Evolutionary conservation across 108 stramenopile species (phyloP).

Genomic region (Cyclostephanos tholiformis): DNA sequence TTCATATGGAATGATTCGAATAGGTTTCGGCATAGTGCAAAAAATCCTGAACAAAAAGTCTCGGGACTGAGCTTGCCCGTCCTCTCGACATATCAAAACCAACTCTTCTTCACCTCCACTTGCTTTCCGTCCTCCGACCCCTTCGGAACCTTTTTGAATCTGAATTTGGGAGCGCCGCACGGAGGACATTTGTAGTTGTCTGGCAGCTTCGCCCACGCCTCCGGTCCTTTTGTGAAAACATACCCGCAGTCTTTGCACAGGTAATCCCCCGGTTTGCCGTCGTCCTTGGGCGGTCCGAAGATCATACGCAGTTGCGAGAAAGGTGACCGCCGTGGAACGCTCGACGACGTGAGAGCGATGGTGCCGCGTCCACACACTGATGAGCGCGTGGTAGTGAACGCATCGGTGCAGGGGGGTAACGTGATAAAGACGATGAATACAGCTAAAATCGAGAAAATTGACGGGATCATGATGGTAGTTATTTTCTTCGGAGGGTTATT

Average conservation of each 20-base stretch:
- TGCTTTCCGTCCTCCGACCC: constrained; percentile 61
- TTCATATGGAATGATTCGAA: no score
- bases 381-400: no score
- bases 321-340: no score
- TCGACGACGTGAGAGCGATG: no score
- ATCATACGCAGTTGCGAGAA: constrained; percentile 32
- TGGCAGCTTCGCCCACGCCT: constrained; percentile 72
- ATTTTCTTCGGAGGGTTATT: no score
- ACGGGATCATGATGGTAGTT: no score
- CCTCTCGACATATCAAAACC: constrained; percentile 41
- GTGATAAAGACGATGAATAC: no score
- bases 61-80: neutral
- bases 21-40: no score
- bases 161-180: constrained; percentile 75
- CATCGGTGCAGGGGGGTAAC: no score
- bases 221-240: constrained; percentile 87
- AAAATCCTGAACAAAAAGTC: neutral
- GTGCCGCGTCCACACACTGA: no score
- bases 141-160: constrained; percentile 90
- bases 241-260: constrained; percentile 85
- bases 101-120: constrained; percentile 77
- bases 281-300: constrained; percentile 80
- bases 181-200: constrained; percentile 75
- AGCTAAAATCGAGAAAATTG: no score
- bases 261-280: constrained; percentile 81